These are phyloP conservation scores for Tulasnella sp. DNA, from an alignment of 768 basidiomycete species.

Conservation along the genomic window DNA sequence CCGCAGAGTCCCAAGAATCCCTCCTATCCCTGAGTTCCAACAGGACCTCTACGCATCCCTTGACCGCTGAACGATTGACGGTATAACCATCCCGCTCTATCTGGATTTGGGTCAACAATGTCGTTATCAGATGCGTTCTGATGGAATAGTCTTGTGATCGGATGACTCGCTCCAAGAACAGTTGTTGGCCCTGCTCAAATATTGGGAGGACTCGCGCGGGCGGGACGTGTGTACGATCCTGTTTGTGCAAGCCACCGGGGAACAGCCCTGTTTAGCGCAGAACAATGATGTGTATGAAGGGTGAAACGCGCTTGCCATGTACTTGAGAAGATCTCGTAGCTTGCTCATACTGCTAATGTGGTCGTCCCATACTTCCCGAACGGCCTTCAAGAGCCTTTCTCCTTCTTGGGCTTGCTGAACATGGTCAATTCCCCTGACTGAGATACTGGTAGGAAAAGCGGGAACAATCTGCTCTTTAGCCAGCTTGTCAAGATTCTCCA, in stretches of 20 bases:
- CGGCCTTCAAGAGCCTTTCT: constrained; percentile 76
- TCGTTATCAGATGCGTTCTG: constrained; percentile 72
- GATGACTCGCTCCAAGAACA: constrained; percentile 82
- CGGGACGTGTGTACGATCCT: constrained; percentile 90
- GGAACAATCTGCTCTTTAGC: constrained; percentile 74
- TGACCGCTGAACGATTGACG: constrained; percentile 87
- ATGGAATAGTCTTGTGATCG: constrained; percentile 57
- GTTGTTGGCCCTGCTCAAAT: constrained; percentile 71
- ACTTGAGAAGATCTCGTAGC: constrained; percentile 84
- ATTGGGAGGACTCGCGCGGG: constrained; percentile 72
- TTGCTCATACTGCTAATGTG: constrained; percentile 86
- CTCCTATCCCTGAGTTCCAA: constrained; percentile 57
- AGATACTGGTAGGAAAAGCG: constrained; percentile 60
- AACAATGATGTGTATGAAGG: background rate
- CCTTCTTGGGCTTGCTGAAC: constrained; percentile 77
- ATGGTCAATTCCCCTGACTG: constrained; percentile 52
- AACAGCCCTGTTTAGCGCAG: background rate
- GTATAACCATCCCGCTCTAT: constrained; percentile 88
- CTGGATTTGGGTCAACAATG: constrained; percentile 81
- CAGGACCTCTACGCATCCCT: constrained; percentile 83
- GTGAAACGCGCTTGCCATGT: constrained; percentile 67
- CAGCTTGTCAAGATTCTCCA: constrained; percentile 76
- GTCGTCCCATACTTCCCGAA: constrained; percentile 89
- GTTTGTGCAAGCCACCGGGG: constrained; percentile 12
- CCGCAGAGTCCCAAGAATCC: constrained; percentile 40